Evolutionary conservation across 2,329 filamentous ascomycete genomes (phyloP).

Genomic region (Beauveria sp.): DNA sequence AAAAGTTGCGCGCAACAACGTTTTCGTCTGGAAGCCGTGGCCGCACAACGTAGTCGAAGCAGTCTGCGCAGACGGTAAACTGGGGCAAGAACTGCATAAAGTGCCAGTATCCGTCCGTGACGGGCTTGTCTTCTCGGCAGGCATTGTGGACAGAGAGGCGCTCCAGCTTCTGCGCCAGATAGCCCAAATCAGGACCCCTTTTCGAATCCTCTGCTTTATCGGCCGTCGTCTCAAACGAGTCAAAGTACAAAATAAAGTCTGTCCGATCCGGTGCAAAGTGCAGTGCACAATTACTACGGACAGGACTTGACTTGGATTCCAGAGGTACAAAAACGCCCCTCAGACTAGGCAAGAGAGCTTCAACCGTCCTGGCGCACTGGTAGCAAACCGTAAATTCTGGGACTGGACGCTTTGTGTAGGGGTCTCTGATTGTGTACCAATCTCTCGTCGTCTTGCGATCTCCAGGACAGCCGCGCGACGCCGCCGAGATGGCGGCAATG

Average conservation of each 20-base stretch:
- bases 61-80: constrained; percentile 80
- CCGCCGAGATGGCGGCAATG: constrained; percentile 50
- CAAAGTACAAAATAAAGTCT: constrained; percentile 53
- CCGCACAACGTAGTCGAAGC: constrained; percentile 72
- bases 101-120: constrained; percentile 64
- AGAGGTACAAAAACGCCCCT: constrained; percentile 55
- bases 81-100: constrained; percentile 67
- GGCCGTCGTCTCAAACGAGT: constrained; percentile 49
- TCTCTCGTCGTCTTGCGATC: constrained; percentile 45
- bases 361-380: constrained; percentile 64
- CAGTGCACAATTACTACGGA: constrained; percentile 59
- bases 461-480: constrained; percentile 50
- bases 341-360: constrained; percentile 66
- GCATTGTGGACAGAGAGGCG: constrained; percentile 51
- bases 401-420: constrained; percentile 54
- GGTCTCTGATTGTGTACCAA: constrained; percentile 73
- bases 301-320: constrained; percentile 37
- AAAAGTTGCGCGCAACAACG: constrained; percentile 58
- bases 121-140: constrained; percentile 57
- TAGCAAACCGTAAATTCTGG: constrained; percentile 69
- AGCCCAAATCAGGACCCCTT: constrained; percentile 46
- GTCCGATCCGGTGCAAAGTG: constrained; percentile 46
- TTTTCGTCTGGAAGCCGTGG: constrained; percentile 50
- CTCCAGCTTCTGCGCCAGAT: constrained; percentile 56
- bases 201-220: constrained; percentile 40